A percentile compares a stretch with the other conserved stretches of the same genome.
Evolutionary conservation across 176 grass and related monocot genomes (phyloP).

Genomic region (Bolboschoenus planiculmis): DNA sequence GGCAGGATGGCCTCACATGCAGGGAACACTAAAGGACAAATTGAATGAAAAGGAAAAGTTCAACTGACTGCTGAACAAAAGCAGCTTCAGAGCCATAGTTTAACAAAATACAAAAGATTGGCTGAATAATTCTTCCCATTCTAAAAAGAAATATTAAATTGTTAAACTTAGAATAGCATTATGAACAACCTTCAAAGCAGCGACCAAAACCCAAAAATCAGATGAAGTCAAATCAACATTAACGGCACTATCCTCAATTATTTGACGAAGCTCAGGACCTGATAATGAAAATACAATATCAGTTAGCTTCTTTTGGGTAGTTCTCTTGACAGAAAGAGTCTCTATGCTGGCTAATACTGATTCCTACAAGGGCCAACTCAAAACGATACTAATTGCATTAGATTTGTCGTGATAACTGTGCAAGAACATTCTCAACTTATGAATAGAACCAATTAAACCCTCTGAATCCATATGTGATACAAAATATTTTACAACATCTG

Average conservation of each 20-base stretch:
- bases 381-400: not conserved
- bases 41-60: not conserved
- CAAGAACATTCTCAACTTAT: not conserved
- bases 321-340: not conserved
- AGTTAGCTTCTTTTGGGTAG: not conserved
- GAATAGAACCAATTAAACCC: not conserved
- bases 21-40: not conserved
- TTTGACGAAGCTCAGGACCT: conserved; percentile 62
- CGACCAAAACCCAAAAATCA: conserved; percentile 96
- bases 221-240: conserved; percentile 65
- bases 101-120: not conserved
- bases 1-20: not conserved
- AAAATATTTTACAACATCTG: not conserved
- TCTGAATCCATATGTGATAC: not conserved
- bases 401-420: no score
- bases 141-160: not conserved
- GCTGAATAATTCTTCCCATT: not conserved
- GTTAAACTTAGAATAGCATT: not conserved
- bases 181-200: conserved; percentile 82
- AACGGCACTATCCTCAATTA: conserved; percentile 69
- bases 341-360: not conserved
- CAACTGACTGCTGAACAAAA: not conserved
- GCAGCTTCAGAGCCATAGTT: not conserved
- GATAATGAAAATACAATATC: conserved; percentile 20
- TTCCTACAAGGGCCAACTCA: not conserved